Percentiles rank a stretch among this genome's conserved stretches.
Conservation (phyloP, 1,139 yeast genomes). For the Kluyveromyces sp. region DNA sequence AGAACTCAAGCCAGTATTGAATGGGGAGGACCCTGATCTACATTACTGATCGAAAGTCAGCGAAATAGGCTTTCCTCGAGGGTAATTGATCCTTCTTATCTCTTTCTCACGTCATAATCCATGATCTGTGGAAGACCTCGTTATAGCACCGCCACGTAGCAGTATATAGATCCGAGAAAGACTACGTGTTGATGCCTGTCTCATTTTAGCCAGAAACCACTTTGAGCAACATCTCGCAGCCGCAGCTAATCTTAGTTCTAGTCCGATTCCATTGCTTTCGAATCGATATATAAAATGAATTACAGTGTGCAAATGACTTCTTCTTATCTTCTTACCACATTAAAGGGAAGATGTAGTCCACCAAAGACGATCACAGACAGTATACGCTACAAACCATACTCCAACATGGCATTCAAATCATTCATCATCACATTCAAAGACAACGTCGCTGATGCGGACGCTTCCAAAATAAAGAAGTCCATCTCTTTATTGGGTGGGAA, state of each 20-base stretch:
- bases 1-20: conserved; percentile 41
- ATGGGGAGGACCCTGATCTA: conserved; percentile 11
- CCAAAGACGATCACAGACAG: neutral
- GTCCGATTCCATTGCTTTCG: neutral
- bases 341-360: neutral
- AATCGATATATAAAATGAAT: neutral
- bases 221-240: too few relatives aligned
- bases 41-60: neutral
- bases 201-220: neutral
- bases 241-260: too few relatives aligned
- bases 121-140: neutral
- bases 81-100: too few relatives aligned
- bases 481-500: conserved; percentile 50
- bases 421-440: conserved; percentile 27
- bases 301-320: neutral
- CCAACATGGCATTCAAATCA: conserved; percentile 13
- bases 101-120: too few relatives aligned
- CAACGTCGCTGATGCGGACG: conserved; percentile 20
- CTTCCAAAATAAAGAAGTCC: conserved; percentile 19
- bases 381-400: neutral
- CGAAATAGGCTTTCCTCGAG: too few relatives aligned
- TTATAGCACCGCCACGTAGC: neutral
- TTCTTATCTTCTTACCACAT: neutral
- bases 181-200: neutral
- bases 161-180: neutral